Evolutionary conservation across 176 grass and related monocot genomes (phyloP), one percentile per base, ranked within the genome.

Genomic region (Tuctoria greenei): DNA sequence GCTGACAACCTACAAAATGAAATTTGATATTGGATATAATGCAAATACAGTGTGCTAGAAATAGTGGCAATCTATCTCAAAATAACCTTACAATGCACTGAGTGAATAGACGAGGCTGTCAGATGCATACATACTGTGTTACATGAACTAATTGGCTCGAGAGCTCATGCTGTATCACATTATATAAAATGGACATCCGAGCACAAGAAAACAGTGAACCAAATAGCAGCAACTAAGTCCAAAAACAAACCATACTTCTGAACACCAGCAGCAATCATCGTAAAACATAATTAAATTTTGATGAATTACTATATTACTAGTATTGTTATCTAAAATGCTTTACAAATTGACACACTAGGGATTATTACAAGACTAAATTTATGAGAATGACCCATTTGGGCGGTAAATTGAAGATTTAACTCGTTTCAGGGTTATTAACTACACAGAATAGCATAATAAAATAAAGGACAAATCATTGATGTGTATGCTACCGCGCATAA

Each of bases 401-500:
- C 36, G 38, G 35, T 5, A 10, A 1, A 42, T 35, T 7, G 40
- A 60, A 13, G 8, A 59, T 41, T 11, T 2, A 57, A 38, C 6
- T 12, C 6, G 0, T 37, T 3, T 4, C 16, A 14, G 27, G 21
- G 31, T 4, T 40, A 20, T 10, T 20, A 34, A 71, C 45, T 34
- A 28, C 10, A 26, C 5, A 47, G 0, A 10, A 13, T 7, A 5
- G 3, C 2, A 36, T 3, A 36, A 34, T 36, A 15, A 3, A 35
- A 63, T 16, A 34, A 52, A 31, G 5, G 23, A 56, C 6, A 9
- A 55, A 25, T 27, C 14, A 10, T 51, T 37, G 4, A 72, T 17
- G 17, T 86, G 69, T 79, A 90, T 83, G 74, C 68, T 69, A 79
- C 64, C 79, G 79, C 15, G 79, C 64, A 90, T 79, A 79, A 67